Conservation (phyloP, 176 grass and related monocot species). For the Pontederia crassipes region DNA sequence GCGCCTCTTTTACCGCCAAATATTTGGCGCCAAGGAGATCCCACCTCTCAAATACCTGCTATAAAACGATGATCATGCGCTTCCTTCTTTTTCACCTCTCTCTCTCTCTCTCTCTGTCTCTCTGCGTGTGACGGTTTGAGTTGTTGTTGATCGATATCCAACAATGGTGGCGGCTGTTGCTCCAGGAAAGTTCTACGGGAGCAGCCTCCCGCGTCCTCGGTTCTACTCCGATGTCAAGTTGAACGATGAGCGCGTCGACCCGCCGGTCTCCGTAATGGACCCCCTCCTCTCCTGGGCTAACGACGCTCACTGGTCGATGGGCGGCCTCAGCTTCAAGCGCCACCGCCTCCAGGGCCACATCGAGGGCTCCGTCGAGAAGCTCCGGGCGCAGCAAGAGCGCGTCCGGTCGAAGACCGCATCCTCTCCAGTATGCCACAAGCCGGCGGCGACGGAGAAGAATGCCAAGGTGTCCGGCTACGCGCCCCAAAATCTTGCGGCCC, state of each 20-base stretch:
- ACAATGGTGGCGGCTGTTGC: constrained; percentile 61
- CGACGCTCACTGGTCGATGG: constrained; percentile 95
- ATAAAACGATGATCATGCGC: too few species aligned
- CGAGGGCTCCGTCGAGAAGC: constrained; percentile 73
- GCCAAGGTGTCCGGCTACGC: background rate
- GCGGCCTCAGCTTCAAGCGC: constrained; percentile 51
- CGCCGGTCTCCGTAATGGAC: constrained; percentile 48
- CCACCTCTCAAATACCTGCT: too few species aligned
- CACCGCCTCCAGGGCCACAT: constrained; percentile 80
- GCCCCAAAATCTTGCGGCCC: constrained; percentile 2
- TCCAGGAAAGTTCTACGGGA: constrained; percentile 72
- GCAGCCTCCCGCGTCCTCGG: constrained; percentile 53
- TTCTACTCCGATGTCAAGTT: constrained; percentile 45
- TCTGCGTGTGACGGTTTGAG: too few species aligned
- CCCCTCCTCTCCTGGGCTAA: constrained; percentile 56
- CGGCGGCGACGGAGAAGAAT: constrained; percentile 19
- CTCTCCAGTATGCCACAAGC: constrained; percentile 7
- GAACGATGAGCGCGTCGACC: constrained; percentile 36
- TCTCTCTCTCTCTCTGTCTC: too few species aligned
- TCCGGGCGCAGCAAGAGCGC: constrained; percentile 30
- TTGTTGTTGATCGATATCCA: background rate
- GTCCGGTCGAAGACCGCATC: constrained; percentile 1
- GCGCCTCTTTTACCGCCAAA: too few species aligned
- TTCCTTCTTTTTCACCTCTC: too few species aligned
- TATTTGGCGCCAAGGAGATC: too few species aligned